A percentile compares a stretch with the other conserved stretches of the same genome.
Conservation (phyloP, 2,329 filamentous ascomycete genomes). For the Pezicula carpinea region DNA sequence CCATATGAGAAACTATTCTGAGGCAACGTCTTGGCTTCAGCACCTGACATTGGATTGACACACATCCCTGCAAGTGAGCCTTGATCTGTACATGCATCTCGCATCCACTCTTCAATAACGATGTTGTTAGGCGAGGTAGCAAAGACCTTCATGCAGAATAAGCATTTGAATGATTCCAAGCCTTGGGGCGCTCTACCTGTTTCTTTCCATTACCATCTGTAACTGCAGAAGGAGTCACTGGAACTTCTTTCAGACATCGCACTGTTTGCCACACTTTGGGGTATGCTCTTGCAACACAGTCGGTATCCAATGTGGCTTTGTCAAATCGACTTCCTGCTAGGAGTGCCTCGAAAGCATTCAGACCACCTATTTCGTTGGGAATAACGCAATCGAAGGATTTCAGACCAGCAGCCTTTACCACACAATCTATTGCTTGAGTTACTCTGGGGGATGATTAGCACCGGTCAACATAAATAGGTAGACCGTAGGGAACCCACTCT, state of each 20-base stretch:
- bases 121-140: slow-evolving; percentile 14
- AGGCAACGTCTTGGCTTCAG: slow-evolving; percentile 24
- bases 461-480: neutral
- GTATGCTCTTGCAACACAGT: slow-evolving; percentile 27
- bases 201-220: slow-evolving; percentile 18
- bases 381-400: slow-evolving; percentile 46
- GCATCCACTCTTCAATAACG: slow-evolving; percentile 24
- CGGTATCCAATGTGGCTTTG: slow-evolving; percentile 23
- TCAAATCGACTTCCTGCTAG: slow-evolving; percentile 21
- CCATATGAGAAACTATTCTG: slow-evolving; percentile 26
- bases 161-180: neutral
- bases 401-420: slow-evolving; percentile 17
- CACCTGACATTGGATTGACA: slow-evolving; percentile 20
- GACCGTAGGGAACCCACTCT: slow-evolving; percentile 15
- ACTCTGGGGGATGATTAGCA: slow-evolving; percentile 17
- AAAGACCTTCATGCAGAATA: slow-evolving; percentile 13
- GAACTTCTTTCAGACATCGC: slow-evolving; percentile 22
- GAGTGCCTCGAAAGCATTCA: slow-evolving; percentile 42
- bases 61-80: slow-evolving; percentile 25
- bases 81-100: slow-evolving; percentile 20
- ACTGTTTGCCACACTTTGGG: slow-evolving; percentile 28
- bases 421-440: slow-evolving; percentile 22
- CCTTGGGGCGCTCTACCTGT: slow-evolving; percentile 8
- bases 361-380: slow-evolving; percentile 62
- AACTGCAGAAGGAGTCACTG: slow-evolving; percentile 22